phyloP scores from a whole-genome alignment of 2,329 filamentous ascomycete species.

The Talaromyces albobiverticillius region DNA sequence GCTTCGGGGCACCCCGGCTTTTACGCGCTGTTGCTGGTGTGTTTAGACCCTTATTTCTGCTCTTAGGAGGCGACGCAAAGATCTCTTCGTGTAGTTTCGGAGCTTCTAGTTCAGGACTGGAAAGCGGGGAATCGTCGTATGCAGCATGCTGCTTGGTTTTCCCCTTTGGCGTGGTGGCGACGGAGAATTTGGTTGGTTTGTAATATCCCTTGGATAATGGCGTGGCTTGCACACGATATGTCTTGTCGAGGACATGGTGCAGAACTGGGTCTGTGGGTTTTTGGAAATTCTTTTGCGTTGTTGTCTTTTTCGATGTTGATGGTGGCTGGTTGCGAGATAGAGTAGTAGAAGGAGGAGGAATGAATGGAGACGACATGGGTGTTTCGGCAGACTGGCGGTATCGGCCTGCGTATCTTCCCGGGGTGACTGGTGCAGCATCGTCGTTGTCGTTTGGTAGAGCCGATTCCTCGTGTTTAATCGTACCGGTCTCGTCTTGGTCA shows the following conservation, averaged over 20 bases:
- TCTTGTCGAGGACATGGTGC: slow-evolving; percentile 91
- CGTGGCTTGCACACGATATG: slow-evolving; percentile 88
- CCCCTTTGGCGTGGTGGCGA: slow-evolving; percentile 27
- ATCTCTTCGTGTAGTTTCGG: slow-evolving; percentile 82
- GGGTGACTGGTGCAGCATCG: slow-evolving; percentile 30
- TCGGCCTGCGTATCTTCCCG: slow-evolving; percentile 27
- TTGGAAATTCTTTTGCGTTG: slow-evolving; percentile 30
- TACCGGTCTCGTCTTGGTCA: slow-evolving; percentile 60
- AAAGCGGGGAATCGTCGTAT: slow-evolving; percentile 55
- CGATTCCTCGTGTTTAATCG: slow-evolving; percentile 29
- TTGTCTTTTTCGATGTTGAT: slow-evolving; percentile 34
- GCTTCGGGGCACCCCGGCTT: slow-evolving; percentile 63
- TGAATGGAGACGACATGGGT: slow-evolving; percentile 57
- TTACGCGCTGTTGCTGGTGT: slow-evolving; percentile 54
- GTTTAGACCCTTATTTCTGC: slow-evolving; percentile 17
- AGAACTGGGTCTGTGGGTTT: slow-evolving; percentile 68
- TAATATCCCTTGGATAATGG: slow-evolving; percentile 61
- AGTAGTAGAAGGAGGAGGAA: too few species aligned
- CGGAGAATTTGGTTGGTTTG: slow-evolving; percentile 27
- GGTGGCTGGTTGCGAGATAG: background rate
- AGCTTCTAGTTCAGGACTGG: slow-evolving; percentile 73
- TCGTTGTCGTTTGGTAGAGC: slow-evolving; percentile 30
- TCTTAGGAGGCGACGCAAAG: slow-evolving; percentile 71
- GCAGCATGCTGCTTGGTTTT: slow-evolving; percentile 25
- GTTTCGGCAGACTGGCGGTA: slow-evolving; percentile 55